Evolutionary conservation across 805 yeast species (phyloP).

Genomic region (Blastobotrys americana): DNA sequence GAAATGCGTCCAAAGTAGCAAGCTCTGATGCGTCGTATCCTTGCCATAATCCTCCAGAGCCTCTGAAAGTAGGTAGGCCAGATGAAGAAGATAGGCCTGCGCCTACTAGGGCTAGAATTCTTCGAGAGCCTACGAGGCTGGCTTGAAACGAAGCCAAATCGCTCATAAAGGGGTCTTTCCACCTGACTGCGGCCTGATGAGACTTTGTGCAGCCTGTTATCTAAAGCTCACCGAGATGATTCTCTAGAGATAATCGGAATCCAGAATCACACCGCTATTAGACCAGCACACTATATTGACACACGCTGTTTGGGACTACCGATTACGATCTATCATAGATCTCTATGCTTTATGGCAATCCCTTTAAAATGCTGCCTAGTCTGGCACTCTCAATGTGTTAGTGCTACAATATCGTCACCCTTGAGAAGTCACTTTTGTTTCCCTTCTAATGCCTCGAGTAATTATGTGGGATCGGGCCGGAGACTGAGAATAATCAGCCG

Average conservation of each 20-base stretch:
- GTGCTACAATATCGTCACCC: too few species aligned
- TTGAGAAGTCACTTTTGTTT: too few species aligned
- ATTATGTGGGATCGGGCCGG: too few species aligned
- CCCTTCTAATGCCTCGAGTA: too few species aligned
- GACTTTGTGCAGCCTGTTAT: conserved; percentile 1
- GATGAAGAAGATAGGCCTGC: conserved; percentile 77
- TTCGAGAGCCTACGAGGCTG: conserved; percentile 26
- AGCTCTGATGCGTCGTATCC: conserved; percentile 71
- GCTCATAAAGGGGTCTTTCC: conserved; percentile 12
- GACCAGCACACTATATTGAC: too few species aligned
- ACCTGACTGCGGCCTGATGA: background rate
- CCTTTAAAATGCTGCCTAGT: too few species aligned
- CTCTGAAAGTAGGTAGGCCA: conserved; percentile 69
- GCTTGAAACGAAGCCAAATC: conserved; percentile 31
- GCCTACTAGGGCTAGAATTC: conserved; percentile 51
- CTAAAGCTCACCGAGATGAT: conserved; percentile 1
- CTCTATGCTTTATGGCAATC: too few species aligned
- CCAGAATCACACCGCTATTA: too few species aligned
- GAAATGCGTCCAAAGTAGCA: conserved; percentile 89
- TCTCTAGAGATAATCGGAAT: too few species aligned
- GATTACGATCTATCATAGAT: too few species aligned
- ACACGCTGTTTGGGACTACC: too few species aligned
- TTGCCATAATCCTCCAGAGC: conserved; percentile 70
- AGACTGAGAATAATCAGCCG: background rate
- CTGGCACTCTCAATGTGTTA: too few species aligned